phyloP scores from a whole-genome alignment of 345 rosid genomes.

The Moricandia moricandioides region DNA sequence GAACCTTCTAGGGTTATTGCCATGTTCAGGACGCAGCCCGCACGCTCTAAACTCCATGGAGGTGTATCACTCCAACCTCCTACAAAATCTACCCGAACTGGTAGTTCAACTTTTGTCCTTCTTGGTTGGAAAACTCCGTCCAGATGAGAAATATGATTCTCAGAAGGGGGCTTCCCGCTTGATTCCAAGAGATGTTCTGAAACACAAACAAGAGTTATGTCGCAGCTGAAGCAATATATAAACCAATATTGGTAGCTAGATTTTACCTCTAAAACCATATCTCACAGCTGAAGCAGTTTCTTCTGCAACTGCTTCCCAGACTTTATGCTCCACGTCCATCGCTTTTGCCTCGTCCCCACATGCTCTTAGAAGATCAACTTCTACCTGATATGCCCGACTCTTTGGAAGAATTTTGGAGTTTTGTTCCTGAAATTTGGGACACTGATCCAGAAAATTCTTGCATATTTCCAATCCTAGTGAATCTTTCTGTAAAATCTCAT shows the following conservation, averaged over 20 bases:
- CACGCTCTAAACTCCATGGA: slow-evolving; percentile 97
- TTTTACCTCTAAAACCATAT: slow-evolving; percentile 83
- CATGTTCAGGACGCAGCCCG: slow-evolving; percentile 92
- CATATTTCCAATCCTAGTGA: slow-evolving; percentile 60
- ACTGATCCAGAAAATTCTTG: slow-evolving; percentile 61
- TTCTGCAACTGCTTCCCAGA: slow-evolving; percentile 93
- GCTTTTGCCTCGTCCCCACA: slow-evolving; percentile 65
- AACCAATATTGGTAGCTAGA: neutral
- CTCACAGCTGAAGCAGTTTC: slow-evolving; percentile 96
- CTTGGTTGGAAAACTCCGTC: slow-evolving; percentile 42
- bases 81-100: slow-evolving; percentile 90
- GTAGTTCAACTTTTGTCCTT: slow-evolving; percentile 71
- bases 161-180: slow-evolving; percentile 30
- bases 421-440: slow-evolving; percentile 71
- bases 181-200: slow-evolving; percentile 65
- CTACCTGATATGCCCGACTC: slow-evolving; percentile 88
- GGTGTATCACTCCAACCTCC: slow-evolving; percentile 99
- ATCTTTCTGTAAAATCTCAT: slow-evolving; percentile 80
- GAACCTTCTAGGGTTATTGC: slow-evolving; percentile 77
- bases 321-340: slow-evolving; percentile 57
- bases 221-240: neutral
- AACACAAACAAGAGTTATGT: slow-evolving; percentile 25
- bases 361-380: slow-evolving; percentile 86
- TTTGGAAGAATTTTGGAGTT: slow-evolving; percentile 82
- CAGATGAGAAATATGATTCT: slow-evolving; percentile 25